These are phyloP conservation scores for Phytophthora cactorum DNA, from an alignment of 352 stramenopile genomes.

Conservation along the genomic window DNA sequence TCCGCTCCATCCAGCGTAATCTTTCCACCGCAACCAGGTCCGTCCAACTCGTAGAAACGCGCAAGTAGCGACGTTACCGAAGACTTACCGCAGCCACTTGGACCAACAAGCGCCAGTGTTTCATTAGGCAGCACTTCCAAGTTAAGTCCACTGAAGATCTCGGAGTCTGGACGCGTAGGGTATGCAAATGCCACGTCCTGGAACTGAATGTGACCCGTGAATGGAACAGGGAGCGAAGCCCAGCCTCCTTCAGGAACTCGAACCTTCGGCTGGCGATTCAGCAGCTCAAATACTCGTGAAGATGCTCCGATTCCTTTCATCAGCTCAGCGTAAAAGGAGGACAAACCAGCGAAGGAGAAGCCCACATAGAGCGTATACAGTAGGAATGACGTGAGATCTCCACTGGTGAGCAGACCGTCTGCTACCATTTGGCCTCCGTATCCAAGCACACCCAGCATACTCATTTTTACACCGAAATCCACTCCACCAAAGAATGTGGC, in stretches of 20 bases:
- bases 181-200: constrained; percentile 84
- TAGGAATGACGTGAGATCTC: constrained; percentile 94
- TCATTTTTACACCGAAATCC: constrained; percentile 88
- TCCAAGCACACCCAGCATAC: constrained; percentile 90
- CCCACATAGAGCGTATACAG: constrained; percentile 94
- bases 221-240: constrained; percentile 35
- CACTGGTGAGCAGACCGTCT: constrained; percentile 82
- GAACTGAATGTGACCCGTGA: constrained; percentile 77
- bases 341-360: constrained; percentile 89
- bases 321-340: constrained; percentile 91
- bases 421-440: constrained; percentile 93
- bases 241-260: constrained; percentile 44
- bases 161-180: constrained; percentile 59
- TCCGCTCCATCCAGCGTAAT: constrained; percentile 70
- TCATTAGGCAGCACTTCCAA: constrained; percentile 70
- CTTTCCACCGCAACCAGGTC: constrained; percentile 46
- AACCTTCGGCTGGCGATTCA: constrained; percentile 81
- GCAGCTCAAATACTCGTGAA: constrained; percentile 91
- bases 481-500: constrained; percentile 88
- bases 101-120: constrained; percentile 76
- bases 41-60: constrained; percentile 77
- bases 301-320: constrained; percentile 93
- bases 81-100: constrained; percentile 76
- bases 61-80: constrained; percentile 75
- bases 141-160: constrained; percentile 58